Base-by-base conservation (phyloP, 495 filamentous ascomycete genomes). In the Talaromyces adpressus region DNA sequence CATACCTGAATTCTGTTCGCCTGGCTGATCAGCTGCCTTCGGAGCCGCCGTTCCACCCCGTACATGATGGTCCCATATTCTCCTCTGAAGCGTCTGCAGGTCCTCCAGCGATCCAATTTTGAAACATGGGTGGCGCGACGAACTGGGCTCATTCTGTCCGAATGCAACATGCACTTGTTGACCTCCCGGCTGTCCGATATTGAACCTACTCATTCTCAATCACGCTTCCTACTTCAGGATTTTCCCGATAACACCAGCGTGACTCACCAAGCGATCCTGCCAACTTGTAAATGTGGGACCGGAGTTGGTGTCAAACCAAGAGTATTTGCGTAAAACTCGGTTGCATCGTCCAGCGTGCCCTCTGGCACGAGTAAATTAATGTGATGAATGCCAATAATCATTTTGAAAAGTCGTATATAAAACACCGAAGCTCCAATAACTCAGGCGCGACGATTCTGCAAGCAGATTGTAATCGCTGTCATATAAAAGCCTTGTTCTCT, bases 131-230 rank as follows among this genome's bases (percentile, higher is more conserved):
- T 88, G 85, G 2, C 83, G 74, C 0, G 68, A 66, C 5, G 77
- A 73, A 1, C 70, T 66, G 27, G 71, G 69, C 34, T 85, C 80
- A 58, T 83, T 84, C 3, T 76, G 54, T 0, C 81, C 82, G 49
- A 80, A 77, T 0, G 77, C 80, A 14, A 88, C 72, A 61, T 88
- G 85, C 9, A 88, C 70, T 68, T 88, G 85, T 66, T 88, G 85
- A 4, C 84, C 82, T 12, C 79, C 80, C 2, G 67, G 63, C 20
- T 75, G 68, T 2, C 69, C 79, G 57, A 87, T 83, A 64, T 88
- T 79, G 74, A 87, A 87, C 77, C 74, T 79, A 25, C 23, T 3
- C 14, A 16, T 20, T 39, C 11, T 27, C 30, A 23, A 47, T 30
- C 14, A 56, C n/a, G 16, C 8, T 9, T 39, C 6, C 32, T 8